These are phyloP conservation scores for Oxytropis ochrocephala DNA, from an alignment of 306 rosid genomes.

Conservation along the genomic window DNA sequence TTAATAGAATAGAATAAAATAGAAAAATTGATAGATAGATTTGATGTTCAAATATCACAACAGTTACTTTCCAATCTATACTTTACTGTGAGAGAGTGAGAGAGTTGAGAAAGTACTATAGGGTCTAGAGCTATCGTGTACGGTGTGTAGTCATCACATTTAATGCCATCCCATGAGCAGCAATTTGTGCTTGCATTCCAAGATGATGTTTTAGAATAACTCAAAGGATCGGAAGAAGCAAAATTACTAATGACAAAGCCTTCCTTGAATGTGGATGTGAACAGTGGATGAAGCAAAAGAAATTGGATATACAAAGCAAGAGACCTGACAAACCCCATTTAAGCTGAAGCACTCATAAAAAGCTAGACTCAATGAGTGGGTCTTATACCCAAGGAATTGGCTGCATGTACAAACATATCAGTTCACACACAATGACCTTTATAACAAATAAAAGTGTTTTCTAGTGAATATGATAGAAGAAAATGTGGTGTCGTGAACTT, in stretches of 20 bases:
- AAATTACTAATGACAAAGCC: background rate
- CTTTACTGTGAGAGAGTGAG: no score
- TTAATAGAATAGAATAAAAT: no score
- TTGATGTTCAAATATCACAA: no score
- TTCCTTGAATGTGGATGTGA: constrained; percentile 16
- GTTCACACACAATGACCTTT: no score
- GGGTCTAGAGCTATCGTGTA: no score
- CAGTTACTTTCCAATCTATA: no score
- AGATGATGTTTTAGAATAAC: constrained; percentile 26
- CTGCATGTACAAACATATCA: no score
- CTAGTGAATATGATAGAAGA: background rate
- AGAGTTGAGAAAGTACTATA: no score
- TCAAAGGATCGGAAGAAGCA: background rate
- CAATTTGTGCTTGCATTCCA: constrained; percentile 11
- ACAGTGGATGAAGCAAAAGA: background rate
- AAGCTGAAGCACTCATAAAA: no score
- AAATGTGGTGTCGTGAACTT: no score
- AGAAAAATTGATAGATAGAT: no score
- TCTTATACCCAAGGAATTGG: background rate
- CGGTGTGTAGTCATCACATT: constrained; percentile 17
- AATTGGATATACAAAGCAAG: background rate
- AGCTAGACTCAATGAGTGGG: no score
- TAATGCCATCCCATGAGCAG: constrained; percentile 27
- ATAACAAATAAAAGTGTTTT: background rate
- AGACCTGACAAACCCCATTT: background rate